Evolutionary conservation across 768 basidiomycete genomes (phyloP), one percentile per base, ranked within the genome.

Genomic region (Mycena olivaceomarginata): DNA sequence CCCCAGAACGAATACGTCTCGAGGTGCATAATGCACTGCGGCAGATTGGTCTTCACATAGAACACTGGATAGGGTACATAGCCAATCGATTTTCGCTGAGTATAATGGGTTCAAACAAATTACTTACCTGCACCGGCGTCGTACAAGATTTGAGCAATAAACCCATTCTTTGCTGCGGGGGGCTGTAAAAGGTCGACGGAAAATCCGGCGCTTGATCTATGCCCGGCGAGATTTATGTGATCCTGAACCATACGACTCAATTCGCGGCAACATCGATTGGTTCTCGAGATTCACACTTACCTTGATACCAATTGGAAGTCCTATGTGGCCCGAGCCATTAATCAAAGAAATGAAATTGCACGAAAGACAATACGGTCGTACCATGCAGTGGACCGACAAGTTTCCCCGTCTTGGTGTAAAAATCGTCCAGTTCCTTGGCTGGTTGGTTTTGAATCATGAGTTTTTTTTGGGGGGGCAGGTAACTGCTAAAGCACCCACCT

Each of bases 371-470:
- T 5, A 5, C 7, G 13, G 84, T 7, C 57, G 87, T 75, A 45
- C 87, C 89, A 66, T 89, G 89, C 10, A 90, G 80, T 4, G 90
- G 89, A 13, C 89, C 89, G 1, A 88, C 72, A 11, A 87, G 81
- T 76, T 83, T 82, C 11, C 89, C 88, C 11, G 88, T 88, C 20
- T 71, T 67, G 16, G 79, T 66, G 73, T 87, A 85, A 78, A 87
- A 82, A 8, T 84, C 85, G 56, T 90, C 90, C 18, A 91, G 84
- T 64, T 88, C 85, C 62, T 82, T 80, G 16, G 90, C 90, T 31
- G 31, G 31, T 31, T 31, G 31, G 31, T 31, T 31, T 31, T 31
- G 31, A 31, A 31, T 31, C 31, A 31, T 31, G 31, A 31, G 31
- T 31, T 31, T 31, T 31, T n/a, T 31, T 31, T 25, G 2, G 31